Evolutionary conservation across 495 filamentous ascomycete species (phyloP), one percentile per base, ranked within the genome.

Genomic region (Penicillium cinerascens): DNA sequence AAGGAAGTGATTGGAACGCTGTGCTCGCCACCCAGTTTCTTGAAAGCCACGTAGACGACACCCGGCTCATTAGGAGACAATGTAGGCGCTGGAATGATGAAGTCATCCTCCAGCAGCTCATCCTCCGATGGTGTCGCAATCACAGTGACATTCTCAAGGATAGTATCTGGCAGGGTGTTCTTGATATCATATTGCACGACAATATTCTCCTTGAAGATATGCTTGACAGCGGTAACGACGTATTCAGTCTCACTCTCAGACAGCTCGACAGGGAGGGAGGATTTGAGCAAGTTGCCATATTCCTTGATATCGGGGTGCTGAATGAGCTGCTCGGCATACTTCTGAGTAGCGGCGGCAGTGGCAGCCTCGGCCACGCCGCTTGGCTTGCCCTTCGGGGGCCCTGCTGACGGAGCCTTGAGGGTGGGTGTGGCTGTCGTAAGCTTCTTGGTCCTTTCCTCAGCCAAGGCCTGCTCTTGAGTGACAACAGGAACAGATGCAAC

Each of bases 231-330:
- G 16, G 80, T 80, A 37, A 97, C 95, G 41, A 97, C 91, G 59
- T 99, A 99, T 72, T 99, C 93, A 15, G 93, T 97, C 70, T 97
- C 93, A 54, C 89, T 88, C 69, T 99, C 93, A 20, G 93, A 96
- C 25, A 99, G 82, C 70, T 96, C 92, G 39, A 95, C 88, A 43
- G 87, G 73, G 18, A 82, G 65, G 37, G 89, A 95, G 16, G 91
- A 96, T 66, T 95, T 97, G 73, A 97, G 86, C 21, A 97, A 78
- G 45, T 75, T 76, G 55, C 95, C 95, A 65, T 95, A 96, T 37
- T 84, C 81, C 65, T 87, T 87, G 74, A 97, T 79, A 66, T 97
- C 92, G 41, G 92, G 91, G 55, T 96, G 89, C 55, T 84, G 78
- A 72, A 88, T 78, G 16, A 99, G 78, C 67, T 95, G 83, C 68